Base-by-base conservation (phyloP, 805 yeast genomes). In the Candida palmyrensis region DNA sequence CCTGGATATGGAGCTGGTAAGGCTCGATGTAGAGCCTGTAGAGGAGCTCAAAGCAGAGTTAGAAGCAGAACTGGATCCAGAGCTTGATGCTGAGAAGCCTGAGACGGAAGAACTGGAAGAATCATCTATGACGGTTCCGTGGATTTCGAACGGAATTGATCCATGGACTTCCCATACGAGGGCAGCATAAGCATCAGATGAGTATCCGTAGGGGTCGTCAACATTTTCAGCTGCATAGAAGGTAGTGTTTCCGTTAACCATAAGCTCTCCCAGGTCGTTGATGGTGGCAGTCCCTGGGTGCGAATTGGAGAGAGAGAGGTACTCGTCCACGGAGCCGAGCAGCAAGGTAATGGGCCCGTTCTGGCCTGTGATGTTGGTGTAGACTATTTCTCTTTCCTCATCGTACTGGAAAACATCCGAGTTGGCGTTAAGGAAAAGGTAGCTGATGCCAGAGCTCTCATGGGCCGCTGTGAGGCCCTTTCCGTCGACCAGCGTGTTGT, bases 361-460 rank as follows among this genome's bases (percentile, higher is more conserved):
- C n/a, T n/a, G n/a, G n/a, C n/a, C n/a, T n/a, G n/a, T n/a, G 14
- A 30, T 8, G 14, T 7, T 14, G 6, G 11, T 16, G 33, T 7
- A 10, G 8, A 30, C 13, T n/a, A 8, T 16, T 8, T 15, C 10
- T 9, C 33, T 23, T 3, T 27, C 30, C 8, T 40, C 42, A 22
- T 50, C 49, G 42, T 53, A 59, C 29, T 40, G 31, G 21, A 53
- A 41, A 9, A 38, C 39, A 18, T 40, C 44, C 24, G 56, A 46
- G 17, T 33, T 36, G 12, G 36, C 25, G 14, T 53, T 54, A 27
- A 60, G 39, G 51, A 61, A 57, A 21, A 62, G 42, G 49, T 66
- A 69, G 52, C 57, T 50, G 37, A 65, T 47, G 33, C 62, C 74
- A 32, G 74, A 74, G 44, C 73, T 74, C 45, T 61, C 69, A 44